These are phyloP conservation scores for Schizochytrium sp. DNA, from an alignment of 108 stramenopile genomes.

Conservation along the genomic window DNA sequence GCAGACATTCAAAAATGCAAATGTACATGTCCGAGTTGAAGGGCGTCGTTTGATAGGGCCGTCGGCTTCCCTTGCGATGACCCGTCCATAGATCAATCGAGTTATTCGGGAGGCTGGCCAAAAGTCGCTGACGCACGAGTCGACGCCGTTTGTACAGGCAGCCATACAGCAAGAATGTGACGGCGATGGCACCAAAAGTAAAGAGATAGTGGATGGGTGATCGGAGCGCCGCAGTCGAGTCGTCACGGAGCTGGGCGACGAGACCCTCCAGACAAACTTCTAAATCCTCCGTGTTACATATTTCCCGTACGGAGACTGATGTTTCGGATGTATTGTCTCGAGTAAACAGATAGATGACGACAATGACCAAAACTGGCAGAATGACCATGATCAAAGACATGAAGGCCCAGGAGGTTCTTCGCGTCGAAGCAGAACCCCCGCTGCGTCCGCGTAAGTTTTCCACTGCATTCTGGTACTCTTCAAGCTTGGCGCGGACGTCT, in stretches of 20 bases:
- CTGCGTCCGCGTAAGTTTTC: background rate
- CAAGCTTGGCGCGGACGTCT: background rate
- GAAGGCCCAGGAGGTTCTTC: background rate
- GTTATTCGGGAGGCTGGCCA: background rate
- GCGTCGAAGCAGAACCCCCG: background rate
- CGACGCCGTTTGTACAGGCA: background rate
- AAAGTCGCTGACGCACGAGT: background rate
- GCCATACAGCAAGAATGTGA: background rate
- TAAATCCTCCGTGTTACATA: background rate
- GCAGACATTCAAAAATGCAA: background rate
- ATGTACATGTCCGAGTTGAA: background rate
- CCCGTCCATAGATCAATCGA: background rate
- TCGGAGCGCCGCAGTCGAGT: background rate
- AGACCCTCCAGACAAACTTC: background rate
- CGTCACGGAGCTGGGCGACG: background rate
- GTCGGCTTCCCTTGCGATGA: background rate
- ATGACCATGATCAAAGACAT: background rate
- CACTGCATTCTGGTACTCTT: background rate
- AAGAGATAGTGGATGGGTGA: background rate
- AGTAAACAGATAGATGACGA: background rate
- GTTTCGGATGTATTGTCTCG: background rate
- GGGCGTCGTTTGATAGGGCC: background rate
- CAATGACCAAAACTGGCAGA: background rate
- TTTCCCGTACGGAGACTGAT: background rate
- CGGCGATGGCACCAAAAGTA: background rate